These are phyloP conservation scores for Lyophyllum atratum DNA, from an alignment of 768 basidiomycete species.

Conservation along the genomic window DNA sequence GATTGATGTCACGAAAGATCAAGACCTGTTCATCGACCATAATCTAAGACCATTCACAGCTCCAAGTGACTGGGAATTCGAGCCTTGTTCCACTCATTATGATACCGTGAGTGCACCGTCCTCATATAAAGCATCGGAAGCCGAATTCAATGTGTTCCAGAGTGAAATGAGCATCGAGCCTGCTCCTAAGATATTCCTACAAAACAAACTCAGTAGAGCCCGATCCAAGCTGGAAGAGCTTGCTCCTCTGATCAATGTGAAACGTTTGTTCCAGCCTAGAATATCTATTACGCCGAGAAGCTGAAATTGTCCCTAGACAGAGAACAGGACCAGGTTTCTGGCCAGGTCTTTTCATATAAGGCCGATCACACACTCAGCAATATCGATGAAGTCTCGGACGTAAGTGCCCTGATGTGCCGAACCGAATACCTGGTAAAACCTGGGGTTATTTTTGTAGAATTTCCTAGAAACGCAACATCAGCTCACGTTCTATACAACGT, in stretches of 20 bases:
- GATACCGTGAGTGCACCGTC: constrained; percentile 57
- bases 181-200: constrained; percentile 74
- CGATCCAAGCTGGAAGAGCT: constrained; percentile 67
- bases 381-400: constrained; percentile 60
- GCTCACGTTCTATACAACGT: constrained; percentile 51
- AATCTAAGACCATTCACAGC: constrained; percentile 67
- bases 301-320: constrained; percentile 37
- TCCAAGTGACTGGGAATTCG: constrained; percentile 73
- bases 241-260: constrained; percentile 53
- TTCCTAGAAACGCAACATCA: constrained; percentile 68
- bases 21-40: constrained; percentile 70
- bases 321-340: constrained; percentile 54
- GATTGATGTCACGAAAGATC: constrained; percentile 62
- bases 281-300: constrained; percentile 9
- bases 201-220: constrained; percentile 70
- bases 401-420: constrained; percentile 29
- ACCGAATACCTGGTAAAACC: constrained; percentile 10
- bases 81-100: constrained; percentile 73
- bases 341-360: constrained; percentile 47
- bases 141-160: constrained; percentile 34
- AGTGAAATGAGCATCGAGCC: constrained; percentile 64
- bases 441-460: constrained; percentile 43
- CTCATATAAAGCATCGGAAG: not conserved
- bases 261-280: constrained; percentile 46
- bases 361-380: constrained; percentile 53